A percentile compares a stretch with the other conserved stretches of the same genome.
Evolutionary conservation across 2,329 filamentous ascomycete genomes (phyloP).

Genomic region (Pseudogymnoascus sp.): DNA sequence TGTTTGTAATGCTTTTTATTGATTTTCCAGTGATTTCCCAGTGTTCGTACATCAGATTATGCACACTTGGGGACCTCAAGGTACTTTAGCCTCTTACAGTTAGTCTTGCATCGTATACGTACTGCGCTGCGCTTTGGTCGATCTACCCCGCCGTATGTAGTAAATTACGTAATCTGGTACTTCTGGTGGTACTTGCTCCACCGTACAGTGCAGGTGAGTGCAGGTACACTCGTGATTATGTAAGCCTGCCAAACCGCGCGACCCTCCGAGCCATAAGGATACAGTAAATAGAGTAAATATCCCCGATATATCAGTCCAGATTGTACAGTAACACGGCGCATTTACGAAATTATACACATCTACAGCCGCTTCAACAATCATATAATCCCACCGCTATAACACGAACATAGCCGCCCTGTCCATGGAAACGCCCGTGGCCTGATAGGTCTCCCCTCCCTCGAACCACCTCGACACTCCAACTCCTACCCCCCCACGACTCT

Average conservation of each 20-base stretch:
- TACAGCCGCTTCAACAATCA: background rate
- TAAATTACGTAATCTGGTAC: background rate
- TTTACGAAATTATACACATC: background rate
- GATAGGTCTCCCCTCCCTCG: background rate
- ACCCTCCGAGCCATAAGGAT: background rate
- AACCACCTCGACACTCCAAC: background rate
- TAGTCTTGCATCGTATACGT: background rate
- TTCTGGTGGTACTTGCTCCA: background rate
- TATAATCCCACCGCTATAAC: background rate
- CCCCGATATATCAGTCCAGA: background rate
- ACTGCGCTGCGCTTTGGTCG: background rate
- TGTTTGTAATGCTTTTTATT: background rate
- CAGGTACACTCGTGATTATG: slow-evolving; percentile 3
- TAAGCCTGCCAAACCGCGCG: background rate
- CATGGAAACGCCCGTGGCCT: background rate
- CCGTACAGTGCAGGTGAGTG: background rate
- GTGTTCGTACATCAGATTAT: background rate
- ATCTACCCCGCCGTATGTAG: background rate
- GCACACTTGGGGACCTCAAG: background rate
- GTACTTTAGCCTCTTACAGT: background rate
- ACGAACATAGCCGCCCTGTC: background rate
- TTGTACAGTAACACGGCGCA: background rate
- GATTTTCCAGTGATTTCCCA: background rate
- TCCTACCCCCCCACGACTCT: background rate
- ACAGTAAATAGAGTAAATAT: background rate